Conservation (phyloP, 805 yeast species). For the Candida chauliodis region DNA sequence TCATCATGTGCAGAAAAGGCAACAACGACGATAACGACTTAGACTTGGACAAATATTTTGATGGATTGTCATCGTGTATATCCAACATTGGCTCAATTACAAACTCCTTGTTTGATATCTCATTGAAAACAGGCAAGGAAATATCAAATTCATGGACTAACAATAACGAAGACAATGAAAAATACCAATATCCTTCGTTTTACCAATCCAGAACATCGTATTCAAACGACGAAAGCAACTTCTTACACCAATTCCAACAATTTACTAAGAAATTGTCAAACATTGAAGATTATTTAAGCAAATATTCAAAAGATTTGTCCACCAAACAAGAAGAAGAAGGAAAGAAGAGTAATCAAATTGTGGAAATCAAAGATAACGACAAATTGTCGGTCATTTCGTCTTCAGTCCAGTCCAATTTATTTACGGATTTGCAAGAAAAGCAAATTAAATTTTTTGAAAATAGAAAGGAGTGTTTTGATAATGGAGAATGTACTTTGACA, state of each 20-base stretch:
- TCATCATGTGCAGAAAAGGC: neutral
- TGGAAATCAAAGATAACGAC: neutral
- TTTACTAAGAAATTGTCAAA: constrained; percentile 1
- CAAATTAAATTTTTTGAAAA: constrained; percentile 27
- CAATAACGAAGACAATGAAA: constrained; percentile 4
- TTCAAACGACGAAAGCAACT: constrained; percentile 1
- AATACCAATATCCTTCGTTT: constrained; percentile 12
- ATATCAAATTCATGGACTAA: neutral
- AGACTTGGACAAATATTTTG: constrained; percentile 3
- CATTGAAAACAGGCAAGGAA: constrained; percentile 20
- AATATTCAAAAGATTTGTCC: constrained; percentile 31
- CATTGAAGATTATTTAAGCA: constrained; percentile 1
- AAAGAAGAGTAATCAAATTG: neutral
- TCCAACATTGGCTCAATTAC: constrained; percentile 23
- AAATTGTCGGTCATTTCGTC: constrained; percentile 21
- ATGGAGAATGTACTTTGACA: constrained; percentile 34
- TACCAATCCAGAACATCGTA: constrained; percentile 12
- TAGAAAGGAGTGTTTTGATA: constrained; percentile 30
- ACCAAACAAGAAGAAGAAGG: constrained; percentile 9
- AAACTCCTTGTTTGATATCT: constrained; percentile 21
- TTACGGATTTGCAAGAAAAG: constrained; percentile 24
- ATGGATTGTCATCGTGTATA: constrained; percentile 22
- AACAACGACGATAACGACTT: neutral
- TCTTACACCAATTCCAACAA: neutral
- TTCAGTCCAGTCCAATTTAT: constrained; percentile 22